Percentiles rank a stretch among this genome's conserved stretches.
These are phyloP conservation scores for Acacia acuminata DNA, from an alignment of 306 rosid species.

Conservation along the genomic window DNA sequence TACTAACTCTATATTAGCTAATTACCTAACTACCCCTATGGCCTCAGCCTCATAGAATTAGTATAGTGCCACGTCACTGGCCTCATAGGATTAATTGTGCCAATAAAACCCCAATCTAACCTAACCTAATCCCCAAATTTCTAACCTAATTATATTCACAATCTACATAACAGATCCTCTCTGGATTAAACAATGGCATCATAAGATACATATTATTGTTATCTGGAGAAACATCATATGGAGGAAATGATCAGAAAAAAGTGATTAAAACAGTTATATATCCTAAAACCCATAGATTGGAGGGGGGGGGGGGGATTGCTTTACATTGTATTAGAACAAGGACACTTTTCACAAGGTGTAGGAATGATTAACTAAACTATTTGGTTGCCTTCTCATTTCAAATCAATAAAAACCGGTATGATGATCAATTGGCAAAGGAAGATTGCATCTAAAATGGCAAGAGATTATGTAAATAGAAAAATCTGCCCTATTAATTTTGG, in stretches of 20 bases:
- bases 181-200: slow-evolving; percentile 13
- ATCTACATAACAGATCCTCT: neutral
- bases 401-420: neutral
- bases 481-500: slow-evolving; percentile 7
- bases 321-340: neutral
- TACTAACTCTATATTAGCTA: too few species aligned
- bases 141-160: too few species aligned
- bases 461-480: neutral
- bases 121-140: too few species aligned
- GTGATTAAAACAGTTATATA: neutral
- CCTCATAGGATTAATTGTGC: too few species aligned
- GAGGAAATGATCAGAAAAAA: neutral
- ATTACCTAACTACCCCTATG: too few species aligned
- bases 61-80: too few species aligned
- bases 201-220: neutral
- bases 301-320: neutral
- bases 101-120: too few species aligned
- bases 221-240: neutral
- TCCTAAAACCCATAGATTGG: neutral
- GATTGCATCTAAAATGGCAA: neutral
- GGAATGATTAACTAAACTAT: neutral
- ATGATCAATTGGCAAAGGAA: neutral
- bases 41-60: too few species aligned
- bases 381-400: neutral
- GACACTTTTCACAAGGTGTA: neutral